Base-by-base conservation (phyloP, 495 filamentous ascomycete genomes). In the Parmelia sp. region DNA sequence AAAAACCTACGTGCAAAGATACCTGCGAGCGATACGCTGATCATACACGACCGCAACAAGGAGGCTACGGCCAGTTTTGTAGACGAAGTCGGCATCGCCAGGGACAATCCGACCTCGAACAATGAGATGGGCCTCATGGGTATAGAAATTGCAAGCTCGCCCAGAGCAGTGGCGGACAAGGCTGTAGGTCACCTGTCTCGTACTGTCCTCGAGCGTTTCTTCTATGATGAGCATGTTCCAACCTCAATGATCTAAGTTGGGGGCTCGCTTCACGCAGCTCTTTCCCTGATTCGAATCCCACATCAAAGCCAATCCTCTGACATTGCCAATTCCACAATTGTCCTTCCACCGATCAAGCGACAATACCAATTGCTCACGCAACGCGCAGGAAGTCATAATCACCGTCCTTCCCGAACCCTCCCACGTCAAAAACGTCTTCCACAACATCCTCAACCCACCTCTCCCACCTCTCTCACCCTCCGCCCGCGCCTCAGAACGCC, bases 1-100 rank as follows among this genome's bases (percentile, higher is more conserved):
- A 84, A 83, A 72, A 96, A 94, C 69, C 78, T 96, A 2, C 88
- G 90, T 66, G 78, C 85, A 33, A 93, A 92, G 70, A 84, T 94
- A 14, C 79, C 89, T 6, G 78, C 83, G 3, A 77, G 74, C 27
- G 91, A 95, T 72, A 87, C 79, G 4, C 64, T 96, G 21, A 76
- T 84, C 29, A 72, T 96, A 25, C 88, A 85, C 63, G 91, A 96
- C 72, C 85, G 92, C 68, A 93, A 94, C 68, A 72, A 77, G 31
- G 79, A 80, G 49, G 81, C 84, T 1, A 79, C 80, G 21, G 72
- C 81, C 59, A 79, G 77, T 63, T 88, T 94, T 68, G 78, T 80
- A 17, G 69, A 81, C 21, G 88, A 92, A 71, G 79, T 82, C 61
- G 76, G 75, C 15, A 66, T 62, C 31, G 71, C 37, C 62, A 66